These are phyloP conservation scores for Starmerella sp. DNA, from an alignment of 805 yeast genomes.

Conservation along the genomic window DNA sequence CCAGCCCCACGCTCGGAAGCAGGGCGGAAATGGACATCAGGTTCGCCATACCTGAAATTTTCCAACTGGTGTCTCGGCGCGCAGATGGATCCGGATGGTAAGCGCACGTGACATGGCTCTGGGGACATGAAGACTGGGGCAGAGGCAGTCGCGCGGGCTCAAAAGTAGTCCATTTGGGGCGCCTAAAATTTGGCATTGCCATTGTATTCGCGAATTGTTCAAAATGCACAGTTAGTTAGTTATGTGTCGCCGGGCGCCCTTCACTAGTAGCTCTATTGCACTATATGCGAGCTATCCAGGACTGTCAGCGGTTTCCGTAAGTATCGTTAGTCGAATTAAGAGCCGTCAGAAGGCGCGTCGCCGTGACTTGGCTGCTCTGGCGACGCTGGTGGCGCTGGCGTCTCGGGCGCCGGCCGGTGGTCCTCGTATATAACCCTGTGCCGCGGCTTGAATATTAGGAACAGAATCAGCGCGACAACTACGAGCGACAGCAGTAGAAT, in stretches of 20 bases:
- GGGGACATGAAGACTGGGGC: no score
- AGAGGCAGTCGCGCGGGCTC: no score
- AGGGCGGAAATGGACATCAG: background rate
- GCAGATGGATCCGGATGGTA: background rate
- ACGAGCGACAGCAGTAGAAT: slow-evolving; percentile 62
- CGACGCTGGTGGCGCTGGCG: background rate
- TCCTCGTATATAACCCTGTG: slow-evolving; percentile 12
- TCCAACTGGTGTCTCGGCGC: background rate
- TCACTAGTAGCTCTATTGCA: no score
- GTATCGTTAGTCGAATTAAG: background rate
- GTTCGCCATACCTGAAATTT: slow-evolving; percentile 3
- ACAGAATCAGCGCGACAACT: slow-evolving; percentile 57
- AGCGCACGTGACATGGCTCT: background rate
- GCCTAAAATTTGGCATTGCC: no score
- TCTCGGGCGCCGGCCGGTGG: slow-evolving; percentile 6
- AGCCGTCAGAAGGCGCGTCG: background rate
- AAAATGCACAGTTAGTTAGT: no score
- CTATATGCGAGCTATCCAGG: no score
- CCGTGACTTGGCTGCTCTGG: background rate
- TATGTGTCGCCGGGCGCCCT: no score
- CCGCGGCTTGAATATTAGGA: slow-evolving; percentile 49
- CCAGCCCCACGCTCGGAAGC: slow-evolving; percentile 2
- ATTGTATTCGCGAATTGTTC: background rate
- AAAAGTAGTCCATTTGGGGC: no score
- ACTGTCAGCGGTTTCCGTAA: no score